Percentiles rank a stretch among this genome's conserved stretches.
Conservation (phyloP, 345 rosid species). For the Atalantia buxifolia region DNA sequence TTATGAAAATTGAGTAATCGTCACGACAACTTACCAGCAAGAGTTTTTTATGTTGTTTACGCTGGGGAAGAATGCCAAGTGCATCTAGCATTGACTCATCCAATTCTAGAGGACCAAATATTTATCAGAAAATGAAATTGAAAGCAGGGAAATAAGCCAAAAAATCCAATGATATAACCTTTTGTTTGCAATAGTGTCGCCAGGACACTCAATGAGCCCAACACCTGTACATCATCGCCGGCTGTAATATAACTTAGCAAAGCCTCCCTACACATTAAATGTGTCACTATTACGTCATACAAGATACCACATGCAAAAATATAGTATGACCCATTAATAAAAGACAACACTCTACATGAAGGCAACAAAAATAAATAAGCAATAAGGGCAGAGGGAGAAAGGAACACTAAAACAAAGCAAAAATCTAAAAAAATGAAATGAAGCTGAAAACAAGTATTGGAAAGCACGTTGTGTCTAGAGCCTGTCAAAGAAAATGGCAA, state of each 20-base stretch:
- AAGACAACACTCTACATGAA: neutral
- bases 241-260: constrained; percentile 63
- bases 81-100: constrained; percentile 96
- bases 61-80: constrained; percentile 97
- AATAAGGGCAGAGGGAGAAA: neutral
- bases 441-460: neutral
- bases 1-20: constrained; percentile 4
- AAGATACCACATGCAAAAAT: neutral
- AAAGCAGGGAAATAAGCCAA: constrained; percentile 13
- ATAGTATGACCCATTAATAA: neutral
- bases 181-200: constrained; percentile 94
- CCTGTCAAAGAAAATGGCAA: neutral
- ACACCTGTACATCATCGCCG: constrained; percentile 74
- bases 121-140: constrained; percentile 22
- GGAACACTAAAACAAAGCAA: neutral
- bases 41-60: constrained; percentile 92
- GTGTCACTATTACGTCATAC: constrained; percentile 12
- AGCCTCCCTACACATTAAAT: constrained; percentile 55
- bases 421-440: neutral
- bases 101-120: constrained; percentile 53
- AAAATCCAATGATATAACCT: constrained; percentile 47
- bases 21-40: constrained; percentile 58
- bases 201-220: constrained; percentile 80
- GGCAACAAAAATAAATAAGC: neutral
- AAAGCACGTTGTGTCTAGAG: neutral